Conservation (phyloP, 495 filamentous ascomycete genomes). For the Margaritispora aquatica region DNA sequence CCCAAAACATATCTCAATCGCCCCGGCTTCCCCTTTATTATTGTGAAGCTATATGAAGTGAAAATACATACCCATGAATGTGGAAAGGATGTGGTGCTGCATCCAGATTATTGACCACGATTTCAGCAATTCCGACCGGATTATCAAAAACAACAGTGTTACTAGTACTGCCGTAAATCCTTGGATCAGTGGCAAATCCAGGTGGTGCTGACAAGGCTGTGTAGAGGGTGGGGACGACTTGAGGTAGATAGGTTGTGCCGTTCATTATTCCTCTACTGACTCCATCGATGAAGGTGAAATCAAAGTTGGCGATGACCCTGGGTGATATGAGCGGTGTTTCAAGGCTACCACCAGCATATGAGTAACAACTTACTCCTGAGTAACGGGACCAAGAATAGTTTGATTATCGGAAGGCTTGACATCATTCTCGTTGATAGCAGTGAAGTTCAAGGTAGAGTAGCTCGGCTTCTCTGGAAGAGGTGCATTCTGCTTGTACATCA, state of each 20-base stretch:
- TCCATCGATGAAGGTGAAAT: no score
- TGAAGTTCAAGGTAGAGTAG: no score
- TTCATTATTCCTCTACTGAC: constrained; percentile 9
- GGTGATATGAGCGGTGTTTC: no score
- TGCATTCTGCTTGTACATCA: no score
- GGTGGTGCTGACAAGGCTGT: constrained; percentile 58
- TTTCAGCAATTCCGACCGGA: constrained; percentile 63
- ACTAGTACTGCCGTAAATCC: constrained; percentile 69
- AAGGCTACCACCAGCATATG: no score
- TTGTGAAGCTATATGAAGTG: constrained; percentile 72
- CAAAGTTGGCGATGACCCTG: no score
- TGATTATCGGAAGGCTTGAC: no score
- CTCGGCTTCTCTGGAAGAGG: no score
- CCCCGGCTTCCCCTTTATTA: constrained; percentile 34
- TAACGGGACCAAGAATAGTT: no score
- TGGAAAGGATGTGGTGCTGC: constrained; percentile 46
- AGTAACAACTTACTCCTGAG: no score
- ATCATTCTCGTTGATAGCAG: no score
- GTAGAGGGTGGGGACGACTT: constrained; percentile 76
- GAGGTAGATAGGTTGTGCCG: constrained; percentile 26
- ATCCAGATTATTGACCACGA: constrained; percentile 78
- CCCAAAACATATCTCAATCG: neutral
- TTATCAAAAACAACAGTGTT: constrained; percentile 60
- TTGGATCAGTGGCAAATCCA: constrained; percentile 40
- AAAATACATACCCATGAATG: constrained; percentile 73